Conservation (phyloP, 2,329 filamentous ascomycete genomes). For the Colletotrichum gloeosporioides region DNA sequence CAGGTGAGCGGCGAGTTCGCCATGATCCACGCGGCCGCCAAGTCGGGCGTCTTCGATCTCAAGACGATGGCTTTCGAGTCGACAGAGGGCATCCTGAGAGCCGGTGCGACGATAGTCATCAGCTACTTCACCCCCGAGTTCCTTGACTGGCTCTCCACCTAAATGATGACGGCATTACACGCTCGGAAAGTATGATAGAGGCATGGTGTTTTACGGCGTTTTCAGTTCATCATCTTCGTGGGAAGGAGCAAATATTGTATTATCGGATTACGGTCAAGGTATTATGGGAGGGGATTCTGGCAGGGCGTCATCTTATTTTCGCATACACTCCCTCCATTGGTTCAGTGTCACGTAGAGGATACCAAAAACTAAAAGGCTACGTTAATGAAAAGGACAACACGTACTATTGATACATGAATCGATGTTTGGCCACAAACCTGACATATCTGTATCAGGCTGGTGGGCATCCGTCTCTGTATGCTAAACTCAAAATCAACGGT, state of each 20-base stretch:
- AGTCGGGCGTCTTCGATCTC: conserved; percentile 94
- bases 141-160: conserved; percentile 69
- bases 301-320: neutral
- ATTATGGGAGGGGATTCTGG: neutral
- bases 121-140: conserved; percentile 92
- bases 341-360: conserved; percentile 6
- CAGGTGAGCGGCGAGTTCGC: conserved; percentile 97
- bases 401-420: conserved; percentile 3
- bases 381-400: neutral
- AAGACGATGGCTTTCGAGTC: conserved; percentile 95
- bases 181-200: neutral
- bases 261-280: neutral
- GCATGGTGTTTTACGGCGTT: conserved; percentile 15
- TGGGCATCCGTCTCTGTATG: neutral
- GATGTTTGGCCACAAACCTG: neutral
- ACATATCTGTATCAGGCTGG: neutral
- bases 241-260: neutral
- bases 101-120: conserved; percentile 90
- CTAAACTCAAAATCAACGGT: neutral
- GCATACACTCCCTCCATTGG: neutral
- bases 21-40: conserved; percentile 96
- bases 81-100: conserved; percentile 89
- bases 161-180: neutral
- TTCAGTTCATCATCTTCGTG: neutral
- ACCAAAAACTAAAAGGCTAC: conserved; percentile 2